A percentile compares a stretch with the other conserved stretches of the same genome.
Evolutionary conservation across 495 filamentous ascomycete species (phyloP).

Genomic region (Hypoxylon lienhwacheense): DNA sequence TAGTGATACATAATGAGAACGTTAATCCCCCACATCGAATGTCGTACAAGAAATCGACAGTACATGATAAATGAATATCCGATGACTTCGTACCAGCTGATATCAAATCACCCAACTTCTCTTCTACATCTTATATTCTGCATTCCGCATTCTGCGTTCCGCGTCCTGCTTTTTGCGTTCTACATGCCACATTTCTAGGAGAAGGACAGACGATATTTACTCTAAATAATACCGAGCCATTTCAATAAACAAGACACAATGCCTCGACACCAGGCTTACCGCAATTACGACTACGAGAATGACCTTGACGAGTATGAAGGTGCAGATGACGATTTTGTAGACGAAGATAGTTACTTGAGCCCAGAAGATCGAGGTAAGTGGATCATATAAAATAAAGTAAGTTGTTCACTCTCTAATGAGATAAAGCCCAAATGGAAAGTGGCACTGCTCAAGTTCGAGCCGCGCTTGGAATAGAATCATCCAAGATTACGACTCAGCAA

Average conservation of each 20-base stretch:
- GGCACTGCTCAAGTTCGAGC: conserved; percentile 59
- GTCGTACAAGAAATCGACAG: too few relatives aligned
- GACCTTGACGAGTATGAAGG: conserved; percentile 65
- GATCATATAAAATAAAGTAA: too few relatives aligned
- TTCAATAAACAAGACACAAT: conserved; percentile 41
- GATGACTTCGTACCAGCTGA: too few relatives aligned
- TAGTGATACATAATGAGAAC: too few relatives aligned
- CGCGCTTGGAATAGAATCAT: conserved; percentile 54
- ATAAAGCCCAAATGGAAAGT: conserved; percentile 51
- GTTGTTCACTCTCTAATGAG: background rate
- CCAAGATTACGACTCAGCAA: conserved; percentile 63
- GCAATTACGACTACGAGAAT: conserved; percentile 61
- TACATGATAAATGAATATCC: too few relatives aligned
- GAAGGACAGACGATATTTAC: too few relatives aligned
- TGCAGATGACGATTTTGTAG: conserved; percentile 53
- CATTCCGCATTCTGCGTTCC: too few relatives aligned
- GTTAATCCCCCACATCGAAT: too few relatives aligned
- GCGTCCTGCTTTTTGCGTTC: too few relatives aligned
- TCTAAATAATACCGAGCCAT: background rate
- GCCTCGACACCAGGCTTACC: conserved; percentile 64
- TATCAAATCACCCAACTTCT: too few relatives aligned
- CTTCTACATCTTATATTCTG: too few relatives aligned
- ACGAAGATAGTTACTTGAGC: conserved; percentile 55
- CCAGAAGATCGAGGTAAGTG: conserved; percentile 61
- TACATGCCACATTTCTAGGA: too few relatives aligned